Conservation (phyloP, 352 stramenopile species). For the Thalassiosira gravida region DNA sequence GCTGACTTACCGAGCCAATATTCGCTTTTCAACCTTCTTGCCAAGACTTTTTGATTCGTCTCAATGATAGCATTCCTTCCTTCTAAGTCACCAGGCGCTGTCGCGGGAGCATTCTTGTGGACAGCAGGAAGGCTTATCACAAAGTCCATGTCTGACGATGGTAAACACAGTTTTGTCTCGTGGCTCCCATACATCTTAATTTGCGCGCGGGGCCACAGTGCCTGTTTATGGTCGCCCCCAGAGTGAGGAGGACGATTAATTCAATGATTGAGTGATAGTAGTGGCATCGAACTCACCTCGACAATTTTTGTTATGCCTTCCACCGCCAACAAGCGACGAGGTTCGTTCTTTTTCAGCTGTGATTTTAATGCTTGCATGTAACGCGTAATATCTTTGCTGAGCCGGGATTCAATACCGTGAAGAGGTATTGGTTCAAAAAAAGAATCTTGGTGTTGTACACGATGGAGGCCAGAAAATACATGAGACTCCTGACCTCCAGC, state of each 20-base stretch:
- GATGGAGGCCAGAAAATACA: constrained; percentile 37
- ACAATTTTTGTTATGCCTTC: constrained; percentile 70
- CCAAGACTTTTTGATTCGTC: constrained; percentile 95
- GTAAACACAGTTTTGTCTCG: constrained; percentile 91
- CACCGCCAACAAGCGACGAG: constrained; percentile 52
- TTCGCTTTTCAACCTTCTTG: constrained; percentile 92
- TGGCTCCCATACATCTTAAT: constrained; percentile 95
- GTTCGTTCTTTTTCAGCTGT: constrained; percentile 71
- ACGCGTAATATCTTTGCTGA: constrained; percentile 75
- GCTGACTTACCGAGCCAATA: too few species aligned
- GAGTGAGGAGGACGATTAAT: too few species aligned
- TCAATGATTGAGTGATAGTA: too few species aligned
- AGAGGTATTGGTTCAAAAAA: constrained; percentile 44
- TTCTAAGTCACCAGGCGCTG: constrained; percentile 94
- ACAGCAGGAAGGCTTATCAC: constrained; percentile 97
- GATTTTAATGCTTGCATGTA: constrained; percentile 66
- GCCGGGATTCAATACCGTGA: constrained; percentile 71
- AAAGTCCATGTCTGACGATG: constrained; percentile 94
- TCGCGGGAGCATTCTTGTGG: constrained; percentile 91
- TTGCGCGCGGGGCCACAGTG: constrained; percentile 92
- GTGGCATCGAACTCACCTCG: constrained; percentile 18
- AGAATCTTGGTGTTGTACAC: constrained; percentile 48
- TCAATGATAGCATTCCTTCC: constrained; percentile 98
- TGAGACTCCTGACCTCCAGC: constrained; percentile 37
- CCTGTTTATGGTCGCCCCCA: constrained; percentile 16